Evolutionary conservation across 768 basidiomycete genomes (phyloP).

Genomic region (Lentinula raphanica): DNA sequence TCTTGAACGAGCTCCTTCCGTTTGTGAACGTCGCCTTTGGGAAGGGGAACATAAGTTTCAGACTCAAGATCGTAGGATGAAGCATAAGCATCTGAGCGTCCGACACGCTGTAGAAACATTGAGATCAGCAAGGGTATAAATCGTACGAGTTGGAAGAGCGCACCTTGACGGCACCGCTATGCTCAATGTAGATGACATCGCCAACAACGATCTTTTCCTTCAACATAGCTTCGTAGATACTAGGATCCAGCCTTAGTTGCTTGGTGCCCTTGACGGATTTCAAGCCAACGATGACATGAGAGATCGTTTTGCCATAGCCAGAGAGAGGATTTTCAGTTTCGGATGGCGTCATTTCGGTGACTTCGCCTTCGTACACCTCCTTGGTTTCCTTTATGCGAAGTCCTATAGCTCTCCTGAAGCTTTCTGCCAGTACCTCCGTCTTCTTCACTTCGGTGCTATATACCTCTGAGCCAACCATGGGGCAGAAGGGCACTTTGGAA

Average conservation of each 20-base stretch:
- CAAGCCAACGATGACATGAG: constrained; percentile 94
- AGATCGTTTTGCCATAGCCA: constrained; percentile 97
- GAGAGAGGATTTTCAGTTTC: constrained; percentile 97
- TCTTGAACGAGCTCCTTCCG: constrained; percentile 94
- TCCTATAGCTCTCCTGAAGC: constrained; percentile 92
- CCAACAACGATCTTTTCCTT: constrained; percentile 97
- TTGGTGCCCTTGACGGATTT: constrained; percentile 94
- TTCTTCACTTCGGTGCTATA: constrained; percentile 98
- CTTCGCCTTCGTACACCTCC: constrained; percentile 97
- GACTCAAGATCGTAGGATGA: constrained; percentile 97
- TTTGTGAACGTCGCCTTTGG: constrained; percentile 96
- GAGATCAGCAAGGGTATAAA: not conserved
- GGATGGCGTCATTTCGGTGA: constrained; percentile 93
- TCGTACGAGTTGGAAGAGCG: constrained; percentile 11
- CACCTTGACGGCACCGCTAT: constrained; percentile 94
- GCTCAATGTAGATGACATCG: constrained; percentile 96
- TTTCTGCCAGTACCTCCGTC: constrained; percentile 94
- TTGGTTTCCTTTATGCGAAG: constrained; percentile 98
- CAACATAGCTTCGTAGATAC: constrained; percentile 93
- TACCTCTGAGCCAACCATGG: constrained; percentile 97
- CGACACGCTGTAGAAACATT: constrained; percentile 64
- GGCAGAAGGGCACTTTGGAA: constrained; percentile 93
- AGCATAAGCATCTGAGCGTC: constrained; percentile 94
- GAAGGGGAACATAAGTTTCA: constrained; percentile 96
- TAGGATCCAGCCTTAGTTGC: constrained; percentile 89